Evolutionary conservation across 2,329 filamentous ascomycete genomes (phyloP).

Genomic region (Ascochyta lentis): DNA sequence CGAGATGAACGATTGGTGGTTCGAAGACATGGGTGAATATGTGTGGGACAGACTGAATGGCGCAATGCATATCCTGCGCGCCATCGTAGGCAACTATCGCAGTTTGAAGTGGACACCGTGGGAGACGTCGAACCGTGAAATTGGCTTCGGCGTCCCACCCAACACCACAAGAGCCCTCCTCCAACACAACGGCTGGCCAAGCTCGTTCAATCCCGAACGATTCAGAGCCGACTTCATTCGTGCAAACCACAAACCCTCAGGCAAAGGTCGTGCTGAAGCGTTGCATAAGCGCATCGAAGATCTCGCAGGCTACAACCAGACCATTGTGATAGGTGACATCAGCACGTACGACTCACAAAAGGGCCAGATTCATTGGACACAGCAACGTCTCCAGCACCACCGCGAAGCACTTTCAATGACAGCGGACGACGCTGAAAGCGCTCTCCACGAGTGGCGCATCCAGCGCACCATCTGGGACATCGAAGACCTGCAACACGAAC

Average conservation of each 20-base stretch:
- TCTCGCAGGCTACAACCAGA: constrained; percentile 3
- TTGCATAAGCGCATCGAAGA: constrained; percentile 1
- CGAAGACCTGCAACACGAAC: constrained; percentile 4
- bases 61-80: constrained; percentile 14
- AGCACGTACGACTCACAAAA: not conserved
- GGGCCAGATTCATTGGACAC: not conserved
- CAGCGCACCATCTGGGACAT: constrained; percentile 4
- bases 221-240: constrained; percentile 24
- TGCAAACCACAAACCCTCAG: constrained; percentile 9
- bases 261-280: constrained; percentile 8
- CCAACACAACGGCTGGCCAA: constrained; percentile 19
- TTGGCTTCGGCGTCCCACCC: too few relatives aligned
- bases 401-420: not conserved
- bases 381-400: not conserved
- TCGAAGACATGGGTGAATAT: not conserved
- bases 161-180: too few relatives aligned
- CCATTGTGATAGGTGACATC: too few relatives aligned
- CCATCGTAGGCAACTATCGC: constrained; percentile 17
- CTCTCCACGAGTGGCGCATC: not conserved
- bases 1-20: constrained; percentile 9
- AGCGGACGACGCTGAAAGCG: not conserved
- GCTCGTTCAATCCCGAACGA: constrained; percentile 8
- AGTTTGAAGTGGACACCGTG: constrained; percentile 21
- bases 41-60: not conserved
- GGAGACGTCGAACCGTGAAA: constrained; percentile 18